Evolutionary conservation across 805 yeast species (phyloP), one percentile per base, ranked within the genome.

Genomic region (Kurtzmaniella fragi): DNA sequence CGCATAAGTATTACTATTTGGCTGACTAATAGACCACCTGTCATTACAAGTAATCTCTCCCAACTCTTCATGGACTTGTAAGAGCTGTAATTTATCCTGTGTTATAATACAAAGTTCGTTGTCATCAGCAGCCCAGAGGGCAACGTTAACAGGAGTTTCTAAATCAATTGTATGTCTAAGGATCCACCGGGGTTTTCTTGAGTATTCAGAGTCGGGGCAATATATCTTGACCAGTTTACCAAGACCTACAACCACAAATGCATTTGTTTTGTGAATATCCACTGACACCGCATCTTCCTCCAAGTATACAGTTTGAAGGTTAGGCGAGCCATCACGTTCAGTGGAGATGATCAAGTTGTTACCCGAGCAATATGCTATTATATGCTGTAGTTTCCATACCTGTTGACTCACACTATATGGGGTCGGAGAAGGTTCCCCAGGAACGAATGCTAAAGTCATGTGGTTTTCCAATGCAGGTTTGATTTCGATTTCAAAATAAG

Each of bases 301-400:
- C 16, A 88, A 64, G 49, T 84, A 84, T 1, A 88, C 63, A 0
- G 96, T 88, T 58, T 91, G 98, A 13, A 89, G 61, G 43, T 37
- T 40, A 25, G 31, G 41, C 13, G 38, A 39, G 20, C 38, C 37
- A 12, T 17, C 32, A 16, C 45, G 40, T 13, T 40, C 45, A 37
- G 59, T 47, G 35, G 47, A 50, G 12, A 68, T 72, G 27, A 91
- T 84, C 47, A 91, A 67, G 56, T 87, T 88, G 61, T 88, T 88
- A 0, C 96, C 97, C 1, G 96, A 86, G 42, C 89, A 84, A 56
- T 91, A 91, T 1, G 79, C 80, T 27, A 84, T 61, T 2, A 88
- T 59, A 37, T 78, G 74, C 42, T 77, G 78, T 9, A 70, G 68
- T 40, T 77, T 78, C 95, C 95, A 88, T 29, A 64, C 61, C 5